Conservation (phyloP, 2,329 filamentous ascomycete species). For the Canariomyces notabilis region DNA sequence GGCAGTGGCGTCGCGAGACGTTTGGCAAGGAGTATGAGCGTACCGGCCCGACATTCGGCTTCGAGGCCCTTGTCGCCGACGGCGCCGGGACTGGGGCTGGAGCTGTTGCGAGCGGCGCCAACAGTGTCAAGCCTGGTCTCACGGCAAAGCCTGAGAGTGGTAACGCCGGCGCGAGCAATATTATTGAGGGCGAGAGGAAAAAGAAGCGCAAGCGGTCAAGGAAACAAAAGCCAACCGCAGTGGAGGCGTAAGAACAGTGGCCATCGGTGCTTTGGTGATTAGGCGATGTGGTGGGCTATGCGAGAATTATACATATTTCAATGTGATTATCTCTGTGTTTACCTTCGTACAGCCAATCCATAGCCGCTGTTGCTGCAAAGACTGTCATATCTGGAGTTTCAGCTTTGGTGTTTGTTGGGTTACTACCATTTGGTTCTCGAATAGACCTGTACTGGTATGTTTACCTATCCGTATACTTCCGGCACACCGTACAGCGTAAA, state of each 20-base stretch:
- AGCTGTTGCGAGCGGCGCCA: constrained; percentile 22
- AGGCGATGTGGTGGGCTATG: not conserved
- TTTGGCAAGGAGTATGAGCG: constrained; percentile 56
- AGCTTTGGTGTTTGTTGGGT: too few relatives aligned
- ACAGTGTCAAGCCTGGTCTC: constrained; percentile 12
- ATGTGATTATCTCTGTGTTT: too few relatives aligned
- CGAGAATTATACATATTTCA: too few relatives aligned
- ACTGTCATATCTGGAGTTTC: too few relatives aligned
- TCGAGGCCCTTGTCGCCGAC: constrained; percentile 36
- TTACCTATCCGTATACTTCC: too few relatives aligned
- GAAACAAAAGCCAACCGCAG: constrained; percentile 33
- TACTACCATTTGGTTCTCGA: too few relatives aligned
- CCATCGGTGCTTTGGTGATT: not conserved
- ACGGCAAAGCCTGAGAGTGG: constrained; percentile 25
- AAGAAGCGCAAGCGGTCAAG: constrained; percentile 32
- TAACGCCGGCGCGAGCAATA: constrained; percentile 20
- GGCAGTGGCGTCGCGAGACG: constrained; percentile 72
- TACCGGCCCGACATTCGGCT: constrained; percentile 54
- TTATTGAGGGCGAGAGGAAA: constrained; percentile 28
- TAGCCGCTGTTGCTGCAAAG: too few relatives aligned
- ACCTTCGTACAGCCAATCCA: too few relatives aligned
- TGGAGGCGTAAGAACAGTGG: constrained; percentile 23
- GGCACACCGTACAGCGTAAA: not conserved
- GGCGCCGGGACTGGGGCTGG: constrained; percentile 30
- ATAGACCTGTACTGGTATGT: too few relatives aligned